A percentile compares a stretch with the other conserved stretches of the same genome.
Conservation (phyloP, 352 stramenopile species). For the Phytophthora syringae region DNA sequence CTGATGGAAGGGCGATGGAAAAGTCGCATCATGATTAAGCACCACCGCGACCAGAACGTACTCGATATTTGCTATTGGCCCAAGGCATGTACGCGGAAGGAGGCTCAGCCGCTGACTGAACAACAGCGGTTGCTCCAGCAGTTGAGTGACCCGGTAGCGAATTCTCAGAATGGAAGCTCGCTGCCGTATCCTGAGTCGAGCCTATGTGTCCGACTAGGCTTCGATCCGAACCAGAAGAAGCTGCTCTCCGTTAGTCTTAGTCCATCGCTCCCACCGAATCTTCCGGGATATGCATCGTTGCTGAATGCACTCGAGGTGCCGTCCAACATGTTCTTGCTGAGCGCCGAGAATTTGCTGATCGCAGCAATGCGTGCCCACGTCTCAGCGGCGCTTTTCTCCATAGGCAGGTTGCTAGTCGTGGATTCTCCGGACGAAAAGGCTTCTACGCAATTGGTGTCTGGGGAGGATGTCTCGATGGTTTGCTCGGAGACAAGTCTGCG, state of each 20-base stretch:
- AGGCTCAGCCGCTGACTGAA: slow-evolving; percentile 53
- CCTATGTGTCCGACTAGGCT: slow-evolving; percentile 70
- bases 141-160: slow-evolving; percentile 47
- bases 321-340: slow-evolving; percentile 82
- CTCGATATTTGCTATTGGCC: slow-evolving; percentile 88
- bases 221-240: slow-evolving; percentile 66
- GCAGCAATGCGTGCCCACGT: slow-evolving; percentile 81
- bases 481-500: slow-evolving; percentile 68
- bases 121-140: slow-evolving; percentile 71
- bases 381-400: slow-evolving; percentile 71
- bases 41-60: slow-evolving; percentile 79
- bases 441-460: slow-evolving; percentile 67
- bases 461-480: slow-evolving; percentile 72
- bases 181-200: slow-evolving; percentile 71
- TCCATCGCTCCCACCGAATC: slow-evolving; percentile 69
- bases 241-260: slow-evolving; percentile 68
- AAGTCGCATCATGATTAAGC: slow-evolving; percentile 79
- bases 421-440: slow-evolving; percentile 62
- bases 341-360: slow-evolving; percentile 77
- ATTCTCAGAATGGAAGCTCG: slow-evolving; percentile 19
- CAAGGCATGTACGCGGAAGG: slow-evolving; percentile 70
- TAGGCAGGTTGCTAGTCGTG: slow-evolving; percentile 74
- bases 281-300: slow-evolving; percentile 57
- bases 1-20: slow-evolving; percentile 85
- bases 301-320: slow-evolving; percentile 70